These are phyloP conservation scores for Sphagnum fallax DNA, from an alignment of 228 moss, liverwort and hornwort species.

Conservation along the genomic window DNA sequence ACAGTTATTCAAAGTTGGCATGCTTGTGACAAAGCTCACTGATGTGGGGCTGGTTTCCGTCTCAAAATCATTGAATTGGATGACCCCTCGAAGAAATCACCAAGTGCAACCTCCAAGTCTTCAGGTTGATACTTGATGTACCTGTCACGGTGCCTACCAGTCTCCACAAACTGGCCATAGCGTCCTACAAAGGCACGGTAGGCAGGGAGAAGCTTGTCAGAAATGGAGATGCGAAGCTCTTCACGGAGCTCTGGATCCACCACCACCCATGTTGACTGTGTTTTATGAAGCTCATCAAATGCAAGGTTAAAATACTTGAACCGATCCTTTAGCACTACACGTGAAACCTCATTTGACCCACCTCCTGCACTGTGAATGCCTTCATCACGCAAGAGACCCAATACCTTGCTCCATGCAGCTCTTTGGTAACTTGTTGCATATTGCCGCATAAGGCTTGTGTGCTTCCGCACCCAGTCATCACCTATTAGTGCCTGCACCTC, in stretches of 20 bases:
- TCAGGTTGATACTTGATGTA: conserved; percentile 88
- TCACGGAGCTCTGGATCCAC: conserved; percentile 87
- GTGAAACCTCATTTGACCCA: conserved; percentile 85
- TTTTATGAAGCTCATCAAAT: conserved; percentile 94
- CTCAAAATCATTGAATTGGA: conserved; percentile 71
- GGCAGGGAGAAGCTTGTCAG: conserved; percentile 85
- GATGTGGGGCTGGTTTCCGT: conserved; percentile 41
- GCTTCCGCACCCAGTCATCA: conserved; percentile 93
- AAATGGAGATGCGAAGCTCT: conserved; percentile 88
- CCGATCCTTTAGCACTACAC: conserved; percentile 88
- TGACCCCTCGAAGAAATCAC: conserved; percentile 87
- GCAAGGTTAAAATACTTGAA: conserved; percentile 95
- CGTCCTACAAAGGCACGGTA: conserved; percentile 94
- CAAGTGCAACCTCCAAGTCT: conserved; percentile 69
- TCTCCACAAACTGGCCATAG: conserved; percentile 81
- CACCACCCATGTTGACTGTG: conserved; percentile 91
- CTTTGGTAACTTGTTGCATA: conserved; percentile 92
- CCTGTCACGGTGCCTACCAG: conserved; percentile 75
- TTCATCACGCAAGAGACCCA: conserved; percentile 80
- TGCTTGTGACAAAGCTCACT: not conserved
- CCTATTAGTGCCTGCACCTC: conserved; percentile 82
- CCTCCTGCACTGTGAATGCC: conserved; percentile 87
- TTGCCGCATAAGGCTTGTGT: conserved; percentile 81
- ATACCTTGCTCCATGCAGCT: conserved; percentile 82
- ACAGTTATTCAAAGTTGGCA: too few relatives aligned